phyloP scores from a whole-genome alignment of 495 filamentous ascomycete species.

The Cercophora samala region DNA sequence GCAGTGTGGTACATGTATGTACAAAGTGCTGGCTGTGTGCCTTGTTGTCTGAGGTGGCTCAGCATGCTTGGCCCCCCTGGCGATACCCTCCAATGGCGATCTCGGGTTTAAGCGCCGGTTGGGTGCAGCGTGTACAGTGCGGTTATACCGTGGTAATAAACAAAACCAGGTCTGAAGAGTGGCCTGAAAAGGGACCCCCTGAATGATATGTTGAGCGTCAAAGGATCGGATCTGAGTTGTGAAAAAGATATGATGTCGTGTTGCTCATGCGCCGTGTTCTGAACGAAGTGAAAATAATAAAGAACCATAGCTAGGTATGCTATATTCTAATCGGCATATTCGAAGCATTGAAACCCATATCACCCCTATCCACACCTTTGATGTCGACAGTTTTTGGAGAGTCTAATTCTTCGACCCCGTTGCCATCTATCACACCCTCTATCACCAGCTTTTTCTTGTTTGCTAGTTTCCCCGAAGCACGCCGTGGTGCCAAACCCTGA shows the following conservation, averaged over 20 bases:
- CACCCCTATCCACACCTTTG: no score
- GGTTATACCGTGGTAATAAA: no score
- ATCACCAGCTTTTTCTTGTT: no score
- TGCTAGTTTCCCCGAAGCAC: no score
- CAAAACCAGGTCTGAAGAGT: neutral
- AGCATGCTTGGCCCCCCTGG: neutral
- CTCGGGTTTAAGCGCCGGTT: neutral
- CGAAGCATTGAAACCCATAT: no score
- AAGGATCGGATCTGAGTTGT: neutral
- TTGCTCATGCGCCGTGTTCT: no score
- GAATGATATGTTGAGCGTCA: neutral
- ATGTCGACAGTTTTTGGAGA: no score
- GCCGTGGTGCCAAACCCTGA: neutral
- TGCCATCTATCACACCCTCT: no score
- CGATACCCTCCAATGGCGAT: neutral
- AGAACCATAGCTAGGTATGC: no score
- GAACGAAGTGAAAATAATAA: no score
- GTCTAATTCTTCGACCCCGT: no score
- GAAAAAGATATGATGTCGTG: neutral
- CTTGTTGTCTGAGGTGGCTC: neutral
- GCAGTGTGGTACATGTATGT: neutral
- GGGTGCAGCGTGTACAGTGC: neutral
- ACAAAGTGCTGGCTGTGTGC: neutral
- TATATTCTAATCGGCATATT: no score
- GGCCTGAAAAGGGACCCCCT: neutral